These are phyloP conservation scores for Tetrapisispora fleetii DNA, from an alignment of 805 yeast genomes.

Conservation along the genomic window DNA sequence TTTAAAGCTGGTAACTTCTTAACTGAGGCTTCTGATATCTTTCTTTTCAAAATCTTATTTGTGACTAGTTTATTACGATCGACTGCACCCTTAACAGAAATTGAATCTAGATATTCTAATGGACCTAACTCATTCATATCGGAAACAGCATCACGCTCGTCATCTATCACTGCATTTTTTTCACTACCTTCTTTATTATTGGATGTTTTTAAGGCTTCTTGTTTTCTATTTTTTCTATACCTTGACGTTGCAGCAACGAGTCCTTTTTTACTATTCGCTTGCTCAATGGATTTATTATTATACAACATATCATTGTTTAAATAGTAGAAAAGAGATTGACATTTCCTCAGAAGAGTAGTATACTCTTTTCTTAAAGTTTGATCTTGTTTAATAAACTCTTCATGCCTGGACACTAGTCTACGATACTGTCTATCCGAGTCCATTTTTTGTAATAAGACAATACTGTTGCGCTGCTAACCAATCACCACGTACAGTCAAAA, in stretches of 20 bases:
- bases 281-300: neutral
- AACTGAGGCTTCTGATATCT: neutral
- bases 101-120: neutral
- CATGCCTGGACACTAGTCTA: constrained; percentile 18
- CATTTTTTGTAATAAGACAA: neutral
- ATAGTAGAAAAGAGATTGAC: constrained; percentile 19
- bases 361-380: constrained; percentile 23
- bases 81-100: neutral
- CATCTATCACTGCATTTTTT: no score
- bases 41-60: constrained; percentile 1
- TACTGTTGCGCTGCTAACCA: no score
- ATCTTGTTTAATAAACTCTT: constrained; percentile 26
- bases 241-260: neutral
- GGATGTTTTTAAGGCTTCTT: neutral
- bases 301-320: constrained; percentile 4
- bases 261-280: neutral
- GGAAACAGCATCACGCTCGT: no score
- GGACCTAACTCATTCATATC: neutral
- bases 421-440: constrained; percentile 6
- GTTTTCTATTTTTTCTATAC: neutral
- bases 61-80: neutral
- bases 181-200: neutral
- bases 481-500: no score
- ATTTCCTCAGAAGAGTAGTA: constrained; percentile 25
- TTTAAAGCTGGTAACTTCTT: constrained; percentile 16